These are phyloP conservation scores for Coemansia sp. DNA, from an alignment of 192 early-diverging fungal genomes.

Conservation along the genomic window DNA sequence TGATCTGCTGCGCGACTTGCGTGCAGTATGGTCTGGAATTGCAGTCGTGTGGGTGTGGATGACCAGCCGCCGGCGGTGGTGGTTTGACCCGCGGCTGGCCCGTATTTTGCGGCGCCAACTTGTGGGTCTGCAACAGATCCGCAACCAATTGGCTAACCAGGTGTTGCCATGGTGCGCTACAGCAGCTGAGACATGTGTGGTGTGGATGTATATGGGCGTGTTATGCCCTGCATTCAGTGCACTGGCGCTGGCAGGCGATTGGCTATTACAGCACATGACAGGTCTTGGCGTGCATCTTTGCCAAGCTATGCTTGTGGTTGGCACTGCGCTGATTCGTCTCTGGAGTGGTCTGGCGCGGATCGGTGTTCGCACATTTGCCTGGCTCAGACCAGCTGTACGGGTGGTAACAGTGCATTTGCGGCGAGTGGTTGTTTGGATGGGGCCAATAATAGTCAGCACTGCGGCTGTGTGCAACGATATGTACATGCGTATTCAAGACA, in stretches of 20 bases:
- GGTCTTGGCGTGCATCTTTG: neutral
- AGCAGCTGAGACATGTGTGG: neutral
- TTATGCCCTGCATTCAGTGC: neutral
- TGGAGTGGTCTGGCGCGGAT: neutral
- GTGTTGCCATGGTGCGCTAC: neutral
- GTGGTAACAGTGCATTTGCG: neutral
- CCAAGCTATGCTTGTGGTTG: neutral
- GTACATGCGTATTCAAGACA: neutral
- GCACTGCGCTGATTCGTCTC: neutral
- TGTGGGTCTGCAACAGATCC: neutral
- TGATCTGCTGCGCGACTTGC: constrained; percentile 8
- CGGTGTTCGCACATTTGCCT: neutral
- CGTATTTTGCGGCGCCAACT: neutral
- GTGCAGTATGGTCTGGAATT: constrained; percentile 8
- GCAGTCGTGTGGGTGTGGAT: constrained; percentile 10
- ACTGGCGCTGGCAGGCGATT: neutral
- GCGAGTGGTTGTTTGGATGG: neutral
- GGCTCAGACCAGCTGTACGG: neutral
- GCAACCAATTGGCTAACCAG: neutral
- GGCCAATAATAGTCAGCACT: neutral
- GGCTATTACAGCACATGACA: neutral
- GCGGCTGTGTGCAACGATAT: constrained; percentile 1
- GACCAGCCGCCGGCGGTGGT: constrained; percentile 23
- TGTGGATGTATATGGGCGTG: neutral
- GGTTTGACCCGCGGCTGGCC: constrained; percentile 14